Percentiles rank a stretch among this genome's conserved stretches.
phyloP scores from a whole-genome alignment of 441 rosid species.

The Rhodomyrtus psidioides region DNA sequence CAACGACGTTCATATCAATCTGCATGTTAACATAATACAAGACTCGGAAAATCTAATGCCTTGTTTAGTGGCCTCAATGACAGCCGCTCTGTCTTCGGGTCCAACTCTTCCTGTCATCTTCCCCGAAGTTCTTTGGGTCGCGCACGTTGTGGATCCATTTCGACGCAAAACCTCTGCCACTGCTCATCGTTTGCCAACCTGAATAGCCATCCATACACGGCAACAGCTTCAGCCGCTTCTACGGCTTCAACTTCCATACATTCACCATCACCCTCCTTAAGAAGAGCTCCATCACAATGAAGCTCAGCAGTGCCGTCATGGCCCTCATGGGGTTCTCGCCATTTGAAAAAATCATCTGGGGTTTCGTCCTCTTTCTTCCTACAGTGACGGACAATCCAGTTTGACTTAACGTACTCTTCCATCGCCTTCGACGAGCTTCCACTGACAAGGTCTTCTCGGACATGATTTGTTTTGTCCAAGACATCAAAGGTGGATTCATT shows the following conservation, averaged over 20 bases:
- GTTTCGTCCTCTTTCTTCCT: fast-evolving
- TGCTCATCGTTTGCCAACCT: background rate
- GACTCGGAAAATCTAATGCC: background rate
- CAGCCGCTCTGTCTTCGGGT: too few relatives aligned
- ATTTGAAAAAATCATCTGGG: background rate
- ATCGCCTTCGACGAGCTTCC: background rate
- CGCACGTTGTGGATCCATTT: too few relatives aligned
- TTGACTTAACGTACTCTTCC: too few relatives aligned
- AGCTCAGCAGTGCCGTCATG: background rate
- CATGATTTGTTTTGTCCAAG: background rate
- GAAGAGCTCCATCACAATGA: background rate
- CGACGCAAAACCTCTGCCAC: too few relatives aligned
- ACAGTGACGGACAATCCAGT: too few relatives aligned
- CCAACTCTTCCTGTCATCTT: too few relatives aligned
- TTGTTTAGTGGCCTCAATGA: too few relatives aligned
- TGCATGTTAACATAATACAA: background rate
- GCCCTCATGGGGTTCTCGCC: fast-evolving
- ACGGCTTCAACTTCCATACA: fast-evolving
- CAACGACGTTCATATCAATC: background rate
- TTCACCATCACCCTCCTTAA: background rate
- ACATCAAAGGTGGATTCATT: background rate
- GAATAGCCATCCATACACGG: fast-evolving
- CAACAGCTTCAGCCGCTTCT: background rate
- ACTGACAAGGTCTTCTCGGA: background rate
- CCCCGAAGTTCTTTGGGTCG: too few relatives aligned